These are phyloP conservation scores for Neonectria hederae DNA, from an alignment of 2,329 filamentous ascomycete species.

Conservation along the genomic window DNA sequence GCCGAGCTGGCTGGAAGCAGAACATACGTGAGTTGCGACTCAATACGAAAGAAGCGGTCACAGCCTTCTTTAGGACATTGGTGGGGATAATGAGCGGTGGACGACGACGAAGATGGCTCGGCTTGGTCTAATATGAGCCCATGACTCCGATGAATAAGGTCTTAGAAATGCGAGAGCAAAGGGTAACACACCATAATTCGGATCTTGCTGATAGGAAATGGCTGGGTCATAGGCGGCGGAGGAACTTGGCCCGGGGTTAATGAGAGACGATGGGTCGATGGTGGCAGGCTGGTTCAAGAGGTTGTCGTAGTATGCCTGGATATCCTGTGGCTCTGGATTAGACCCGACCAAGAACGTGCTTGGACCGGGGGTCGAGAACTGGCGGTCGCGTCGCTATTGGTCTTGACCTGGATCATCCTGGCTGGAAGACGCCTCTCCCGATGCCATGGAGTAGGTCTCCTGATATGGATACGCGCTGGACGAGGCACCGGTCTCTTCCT, in stretches of 20 bases:
- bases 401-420: constrained; percentile 32
- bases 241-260: not conserved
- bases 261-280: constrained; percentile 8
- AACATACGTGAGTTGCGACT: constrained; percentile 28
- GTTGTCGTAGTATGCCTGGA: not conserved
- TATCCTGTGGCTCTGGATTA: constrained; percentile 29
- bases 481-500: not conserved
- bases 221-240: not conserved
- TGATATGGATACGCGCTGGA: not conserved
- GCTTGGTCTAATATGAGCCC: constrained; percentile 11
- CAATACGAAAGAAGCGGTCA: not conserved
- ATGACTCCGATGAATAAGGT: not conserved
- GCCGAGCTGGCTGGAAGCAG: too few species aligned
- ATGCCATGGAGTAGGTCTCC: not conserved
- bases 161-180: not conserved
- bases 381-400: constrained; percentile 33
- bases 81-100: not conserved
- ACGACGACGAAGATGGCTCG: constrained; percentile 20
- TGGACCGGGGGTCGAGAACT: constrained; percentile 21
- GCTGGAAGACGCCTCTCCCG: not conserved
- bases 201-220: not conserved
- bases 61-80: constrained; percentile 18
- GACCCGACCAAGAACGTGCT: constrained; percentile 14
- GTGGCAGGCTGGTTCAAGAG: not conserved
- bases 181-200: not conserved